phyloP scores from a whole-genome alignment of 129 eudicot genomes.

The Sambucus nigra region DNA sequence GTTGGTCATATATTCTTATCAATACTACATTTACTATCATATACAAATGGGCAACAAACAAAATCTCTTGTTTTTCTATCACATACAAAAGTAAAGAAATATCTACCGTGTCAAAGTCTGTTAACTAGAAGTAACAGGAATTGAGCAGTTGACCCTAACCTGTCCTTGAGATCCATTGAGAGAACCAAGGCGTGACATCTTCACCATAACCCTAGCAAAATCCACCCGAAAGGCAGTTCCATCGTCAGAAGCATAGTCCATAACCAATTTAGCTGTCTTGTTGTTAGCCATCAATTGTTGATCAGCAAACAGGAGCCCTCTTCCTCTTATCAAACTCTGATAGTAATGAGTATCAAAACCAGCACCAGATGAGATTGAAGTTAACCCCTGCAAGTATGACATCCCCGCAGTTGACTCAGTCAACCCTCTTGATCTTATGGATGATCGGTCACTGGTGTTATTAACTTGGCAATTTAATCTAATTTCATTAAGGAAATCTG shows the following conservation, averaged over 20 bases:
- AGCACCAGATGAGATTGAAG: slow-evolving; percentile 1
- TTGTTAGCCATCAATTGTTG: slow-evolving; percentile 19
- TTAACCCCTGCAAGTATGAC: neutral
- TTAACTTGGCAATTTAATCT: neutral
- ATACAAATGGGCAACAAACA: too few species aligned
- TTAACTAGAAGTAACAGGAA: too few species aligned
- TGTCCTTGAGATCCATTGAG: slow-evolving; percentile 16
- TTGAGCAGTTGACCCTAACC: slow-evolving; percentile 6
- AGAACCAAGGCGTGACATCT: slow-evolving; percentile 13
- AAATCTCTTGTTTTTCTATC: too few species aligned
- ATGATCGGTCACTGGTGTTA: neutral
- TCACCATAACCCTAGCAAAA: slow-evolving; percentile 20
- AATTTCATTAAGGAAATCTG: slow-evolving; percentile 11
- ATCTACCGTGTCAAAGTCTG: too few species aligned
- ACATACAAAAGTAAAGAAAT: too few species aligned
- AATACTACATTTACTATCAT: too few species aligned
- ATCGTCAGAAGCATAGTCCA: slow-evolving; percentile 16
- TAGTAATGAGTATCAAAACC: slow-evolving; percentile 14
- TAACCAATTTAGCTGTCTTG: slow-evolving; percentile 9
- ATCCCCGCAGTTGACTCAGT: neutral
- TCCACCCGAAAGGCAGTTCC: slow-evolving; percentile 10
- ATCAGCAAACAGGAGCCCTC: slow-evolving; percentile 20
- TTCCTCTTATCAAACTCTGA: slow-evolving; percentile 10
- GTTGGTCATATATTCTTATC: too few species aligned
- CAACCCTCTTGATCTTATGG: neutral